Evolutionary conservation across 2,329 filamentous ascomycete genomes (phyloP).

Genomic region (Aspergillus cejpii): DNA sequence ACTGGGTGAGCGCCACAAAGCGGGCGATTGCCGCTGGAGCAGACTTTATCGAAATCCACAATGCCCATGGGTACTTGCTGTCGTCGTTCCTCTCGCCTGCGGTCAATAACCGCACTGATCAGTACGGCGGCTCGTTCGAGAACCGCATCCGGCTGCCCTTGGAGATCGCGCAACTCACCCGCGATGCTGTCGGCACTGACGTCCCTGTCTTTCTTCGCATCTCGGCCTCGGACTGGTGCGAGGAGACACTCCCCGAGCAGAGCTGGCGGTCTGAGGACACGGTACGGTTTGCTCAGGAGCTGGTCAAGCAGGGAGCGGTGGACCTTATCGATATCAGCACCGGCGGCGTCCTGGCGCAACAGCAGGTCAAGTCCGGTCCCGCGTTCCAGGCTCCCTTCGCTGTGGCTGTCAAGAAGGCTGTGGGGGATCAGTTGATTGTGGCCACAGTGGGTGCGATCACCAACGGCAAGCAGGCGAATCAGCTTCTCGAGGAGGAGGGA

Average conservation of each 20-base stretch:
- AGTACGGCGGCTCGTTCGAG: constrained; percentile 48
- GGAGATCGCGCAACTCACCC: constrained; percentile 59
- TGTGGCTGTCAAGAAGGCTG: constrained; percentile 61
- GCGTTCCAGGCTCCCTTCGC: constrained; percentile 72
- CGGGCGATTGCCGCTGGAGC: constrained; percentile 63
- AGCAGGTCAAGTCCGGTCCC: constrained; percentile 45
- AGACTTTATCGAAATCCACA: constrained; percentile 74
- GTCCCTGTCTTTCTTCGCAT: constrained; percentile 70
- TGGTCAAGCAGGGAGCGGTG: constrained; percentile 62
- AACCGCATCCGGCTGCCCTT: constrained; percentile 63
- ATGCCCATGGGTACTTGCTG: constrained; percentile 71
- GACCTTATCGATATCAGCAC: constrained; percentile 79
- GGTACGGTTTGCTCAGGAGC: constrained; percentile 55
- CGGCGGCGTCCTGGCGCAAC: constrained; percentile 58
- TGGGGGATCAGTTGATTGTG: constrained; percentile 65
- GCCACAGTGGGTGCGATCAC: constrained; percentile 69
- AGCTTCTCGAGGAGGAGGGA: constrained; percentile 47
- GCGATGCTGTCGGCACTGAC: constrained; percentile 55
- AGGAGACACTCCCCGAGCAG: constrained; percentile 50
- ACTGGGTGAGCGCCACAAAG: constrained; percentile 54
- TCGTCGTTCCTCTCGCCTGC: constrained; percentile 63
- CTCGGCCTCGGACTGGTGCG: constrained; percentile 69
- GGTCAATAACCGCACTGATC: constrained; percentile 60
- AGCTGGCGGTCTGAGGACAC: constrained; percentile 64
- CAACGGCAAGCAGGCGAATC: constrained; percentile 60